These are phyloP conservation scores for Thermomyces lanuginosus DNA, from an alignment of 2,329 filamentous ascomycete genomes.

Conservation along the genomic window DNA sequence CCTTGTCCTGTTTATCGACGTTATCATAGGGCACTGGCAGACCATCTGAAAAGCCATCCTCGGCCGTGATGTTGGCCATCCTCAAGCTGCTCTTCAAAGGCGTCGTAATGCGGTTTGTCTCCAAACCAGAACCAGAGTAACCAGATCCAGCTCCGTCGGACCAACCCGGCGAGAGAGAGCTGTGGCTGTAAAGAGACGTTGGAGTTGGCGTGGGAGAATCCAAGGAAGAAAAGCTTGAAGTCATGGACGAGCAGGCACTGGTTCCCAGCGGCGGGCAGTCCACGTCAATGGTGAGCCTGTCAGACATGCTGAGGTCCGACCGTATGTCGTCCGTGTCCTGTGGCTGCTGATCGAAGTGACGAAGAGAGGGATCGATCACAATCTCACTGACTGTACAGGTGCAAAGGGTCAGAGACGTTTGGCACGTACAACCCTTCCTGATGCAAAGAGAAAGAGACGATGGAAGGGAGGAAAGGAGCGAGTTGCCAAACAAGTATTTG, in stretches of 20 bases:
- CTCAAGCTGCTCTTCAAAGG: slow-evolving; percentile 21
- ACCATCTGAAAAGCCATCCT: slow-evolving; percentile 16
- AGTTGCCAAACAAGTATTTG: slow-evolving; percentile 5
- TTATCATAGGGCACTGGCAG: slow-evolving; percentile 18
- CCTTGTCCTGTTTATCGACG: slow-evolving; percentile 19
- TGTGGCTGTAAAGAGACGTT: slow-evolving; percentile 23
- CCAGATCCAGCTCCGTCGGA: slow-evolving; percentile 17
- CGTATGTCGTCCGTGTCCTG: slow-evolving; percentile 22
- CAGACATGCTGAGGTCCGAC: slow-evolving; percentile 21
- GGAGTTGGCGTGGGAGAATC: slow-evolving; percentile 25
- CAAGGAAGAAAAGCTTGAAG: slow-evolving; percentile 24
- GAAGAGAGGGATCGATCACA: slow-evolving; percentile 13
- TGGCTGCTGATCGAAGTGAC: slow-evolving; percentile 13
- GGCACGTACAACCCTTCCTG: slow-evolving; percentile 1
- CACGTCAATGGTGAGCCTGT: slow-evolving; percentile 23
- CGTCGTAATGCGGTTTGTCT: slow-evolving; percentile 15
- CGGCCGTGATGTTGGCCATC: slow-evolving; percentile 19
- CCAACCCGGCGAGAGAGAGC: slow-evolving; percentile 22
- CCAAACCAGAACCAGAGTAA: slow-evolving; percentile 15
- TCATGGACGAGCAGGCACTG: slow-evolving; percentile 25
- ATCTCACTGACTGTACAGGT: slow-evolving; percentile 14
- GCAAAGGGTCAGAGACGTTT: slow-evolving; percentile 9
- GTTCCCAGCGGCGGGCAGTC: slow-evolving; percentile 23
- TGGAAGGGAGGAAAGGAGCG: slow-evolving; percentile 8
- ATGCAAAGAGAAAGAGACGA: slow-evolving; percentile 7